Conservation (phyloP, 768 basidiomycete species). For the Termitomyces sp. region DNA sequence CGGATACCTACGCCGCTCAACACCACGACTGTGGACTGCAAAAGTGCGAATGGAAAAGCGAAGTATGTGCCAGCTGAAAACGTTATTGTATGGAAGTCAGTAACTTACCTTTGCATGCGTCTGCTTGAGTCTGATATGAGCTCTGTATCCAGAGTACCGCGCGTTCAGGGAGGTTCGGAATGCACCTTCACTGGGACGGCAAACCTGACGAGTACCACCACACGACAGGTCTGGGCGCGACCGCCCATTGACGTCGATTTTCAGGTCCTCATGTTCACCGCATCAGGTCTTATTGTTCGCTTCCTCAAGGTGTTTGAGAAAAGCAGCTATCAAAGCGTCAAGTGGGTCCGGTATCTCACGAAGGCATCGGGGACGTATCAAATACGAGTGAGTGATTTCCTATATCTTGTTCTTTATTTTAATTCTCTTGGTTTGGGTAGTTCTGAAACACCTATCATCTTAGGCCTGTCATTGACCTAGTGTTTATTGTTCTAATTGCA, state of each 20-base stretch:
- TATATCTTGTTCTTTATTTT: background rate
- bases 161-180: slow-evolving; percentile 92
- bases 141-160: slow-evolving; percentile 63
- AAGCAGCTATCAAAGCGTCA: slow-evolving; percentile 89
- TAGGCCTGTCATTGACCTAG: background rate
- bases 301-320: slow-evolving; percentile 99
- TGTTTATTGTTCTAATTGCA: background rate
- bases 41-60: slow-evolving; percentile 89
- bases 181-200: slow-evolving; percentile 82
- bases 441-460: slow-evolving; percentile 2
- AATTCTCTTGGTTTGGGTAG: background rate
- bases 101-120: slow-evolving; percentile 12
- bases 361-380: slow-evolving; percentile 94
- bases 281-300: slow-evolving; percentile 92
- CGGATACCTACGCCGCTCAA: slow-evolving; percentile 97
- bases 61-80: slow-evolving; percentile 98
- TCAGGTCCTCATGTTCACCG: slow-evolving; percentile 98
- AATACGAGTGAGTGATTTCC: slow-evolving; percentile 67
- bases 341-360: slow-evolving; percentile 94
- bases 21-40: slow-evolving; percentile 89
- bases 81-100: slow-evolving; percentile 96
- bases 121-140: background rate
- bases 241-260: slow-evolving; percentile 99
- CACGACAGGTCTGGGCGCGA: slow-evolving; percentile 94
- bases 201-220: slow-evolving; percentile 81